These are phyloP conservation scores for Ceratobasidium theobromae DNA, from an alignment of 1,284 basidiomycete genomes.

Conservation along the genomic window DNA sequence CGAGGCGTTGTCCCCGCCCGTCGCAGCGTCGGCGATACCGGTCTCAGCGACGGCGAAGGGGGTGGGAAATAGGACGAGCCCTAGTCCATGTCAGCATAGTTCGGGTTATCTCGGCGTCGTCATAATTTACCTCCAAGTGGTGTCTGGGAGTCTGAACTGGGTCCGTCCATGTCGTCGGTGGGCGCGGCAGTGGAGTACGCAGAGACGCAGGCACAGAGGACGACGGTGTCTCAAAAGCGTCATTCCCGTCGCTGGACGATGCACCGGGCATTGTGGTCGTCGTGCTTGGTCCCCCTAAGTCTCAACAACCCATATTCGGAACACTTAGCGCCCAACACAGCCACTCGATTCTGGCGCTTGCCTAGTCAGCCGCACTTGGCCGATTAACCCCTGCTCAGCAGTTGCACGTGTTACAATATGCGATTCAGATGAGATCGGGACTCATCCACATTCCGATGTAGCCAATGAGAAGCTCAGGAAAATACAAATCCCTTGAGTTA, in stretches of 20 bases:
- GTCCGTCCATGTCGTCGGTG: neutral
- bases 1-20: constrained; percentile 49
- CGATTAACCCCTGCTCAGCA: too few species aligned
- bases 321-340: neutral
- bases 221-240: constrained; percentile 21
- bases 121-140: constrained; percentile 8
- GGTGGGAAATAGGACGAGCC: constrained; percentile 64
- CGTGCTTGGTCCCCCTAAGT: constrained; percentile 5
- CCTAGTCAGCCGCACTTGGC: too few species aligned
- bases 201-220: constrained; percentile 8
- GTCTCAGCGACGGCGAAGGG: constrained; percentile 31
- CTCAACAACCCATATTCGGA: constrained; percentile 8
- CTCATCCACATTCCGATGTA: too few species aligned
- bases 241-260: constrained; percentile 9
- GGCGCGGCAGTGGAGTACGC: constrained; percentile 16
- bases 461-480: too few species aligned
- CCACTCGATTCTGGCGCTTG: too few species aligned
- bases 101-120: neutral
- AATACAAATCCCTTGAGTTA: too few species aligned
- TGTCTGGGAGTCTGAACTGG: constrained; percentile 14
- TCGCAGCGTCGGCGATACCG: constrained; percentile 55
- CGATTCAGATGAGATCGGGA: too few species aligned
- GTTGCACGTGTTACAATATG: too few species aligned
- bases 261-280: constrained; percentile 15
- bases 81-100: constrained; percentile 45